Evolutionary conservation across 139 green algal genomes (phyloP).

Genomic region (Chlamydomonas asymmetrica): DNA sequence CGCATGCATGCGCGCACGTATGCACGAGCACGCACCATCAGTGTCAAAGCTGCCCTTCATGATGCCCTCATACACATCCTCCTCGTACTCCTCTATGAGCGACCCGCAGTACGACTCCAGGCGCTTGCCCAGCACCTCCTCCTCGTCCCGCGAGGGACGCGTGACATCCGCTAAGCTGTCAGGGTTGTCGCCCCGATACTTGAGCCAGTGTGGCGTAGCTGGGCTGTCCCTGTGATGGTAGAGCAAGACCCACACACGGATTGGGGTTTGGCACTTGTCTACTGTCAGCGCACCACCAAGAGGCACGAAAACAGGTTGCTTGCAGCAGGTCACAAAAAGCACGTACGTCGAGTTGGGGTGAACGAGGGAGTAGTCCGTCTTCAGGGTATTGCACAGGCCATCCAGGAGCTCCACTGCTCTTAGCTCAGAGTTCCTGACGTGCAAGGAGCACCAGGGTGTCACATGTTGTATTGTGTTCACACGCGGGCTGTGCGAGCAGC

Average conservation of each 20-base stretch:
- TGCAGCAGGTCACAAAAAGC: background rate
- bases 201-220: constrained; percentile 12
- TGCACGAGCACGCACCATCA: background rate
- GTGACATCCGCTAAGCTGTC: background rate
- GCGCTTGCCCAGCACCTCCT: constrained; percentile 18
- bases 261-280: background rate
- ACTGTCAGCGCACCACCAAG: background rate
- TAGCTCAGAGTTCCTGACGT: constrained; percentile 63
- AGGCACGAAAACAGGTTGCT: background rate
- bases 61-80: constrained; percentile 59
- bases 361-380: constrained; percentile 56
- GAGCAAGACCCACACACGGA: background rate
- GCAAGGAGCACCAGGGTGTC: background rate
- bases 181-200: constrained; percentile 18
- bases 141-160: background rate
- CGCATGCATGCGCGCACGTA: background rate
- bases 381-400: constrained; percentile 61
- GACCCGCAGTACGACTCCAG: constrained; percentile 57
- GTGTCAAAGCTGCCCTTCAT: constrained; percentile 33
- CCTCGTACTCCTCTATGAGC: constrained; percentile 62
- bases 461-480: background rate
- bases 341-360: background rate
- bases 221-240: background rate
- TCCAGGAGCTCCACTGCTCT: constrained; percentile 74
- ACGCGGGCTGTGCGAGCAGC: background rate